Conservation (phyloP, 2,329 filamentous ascomycete species). For the Aspergillus quadrilineatus region DNA sequence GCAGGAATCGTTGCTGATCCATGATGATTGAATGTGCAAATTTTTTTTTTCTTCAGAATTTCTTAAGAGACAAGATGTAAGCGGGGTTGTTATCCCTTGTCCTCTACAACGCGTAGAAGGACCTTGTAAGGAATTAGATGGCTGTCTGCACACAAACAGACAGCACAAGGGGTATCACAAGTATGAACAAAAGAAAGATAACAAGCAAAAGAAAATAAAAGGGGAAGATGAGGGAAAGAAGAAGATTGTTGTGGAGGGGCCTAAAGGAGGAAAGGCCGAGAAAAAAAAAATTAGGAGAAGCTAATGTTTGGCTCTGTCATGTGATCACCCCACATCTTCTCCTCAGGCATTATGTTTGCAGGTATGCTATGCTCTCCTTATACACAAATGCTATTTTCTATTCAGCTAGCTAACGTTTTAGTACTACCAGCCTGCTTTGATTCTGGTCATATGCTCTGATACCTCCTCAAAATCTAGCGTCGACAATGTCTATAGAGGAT, state of each 20-base stretch:
- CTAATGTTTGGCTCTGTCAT: constrained; percentile 12
- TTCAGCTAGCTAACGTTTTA: too few relatives aligned
- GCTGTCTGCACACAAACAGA: constrained; percentile 33
- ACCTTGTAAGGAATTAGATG: constrained; percentile 23
- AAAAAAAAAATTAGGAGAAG: constrained; percentile 18
- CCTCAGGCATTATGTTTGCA: too few relatives aligned
- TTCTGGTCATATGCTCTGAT: too few relatives aligned
- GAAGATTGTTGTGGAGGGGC: constrained; percentile 15
- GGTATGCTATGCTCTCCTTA: too few relatives aligned
- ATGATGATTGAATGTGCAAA: constrained; percentile 47
- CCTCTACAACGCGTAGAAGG: constrained; percentile 15
- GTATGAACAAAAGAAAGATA: constrained; percentile 27
- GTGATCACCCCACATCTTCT: constrained; percentile 1
- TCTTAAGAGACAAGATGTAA: constrained; percentile 6
- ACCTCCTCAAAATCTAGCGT: too few relatives aligned
- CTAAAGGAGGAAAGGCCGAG: constrained; percentile 7
- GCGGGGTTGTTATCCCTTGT: constrained; percentile 19
- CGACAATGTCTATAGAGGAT: too few relatives aligned
- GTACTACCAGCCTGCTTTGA: too few relatives aligned
- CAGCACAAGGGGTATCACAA: constrained; percentile 36
- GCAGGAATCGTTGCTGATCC: constrained; percentile 80
- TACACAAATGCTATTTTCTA: too few relatives aligned
- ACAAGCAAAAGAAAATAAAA: constrained; percentile 22
- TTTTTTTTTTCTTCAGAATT: constrained; percentile 4
- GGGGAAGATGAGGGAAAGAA: constrained; percentile 21